Evolutionary conservation across 768 basidiomycete genomes (phyloP).

Genomic region (Panellus pusillus): DNA sequence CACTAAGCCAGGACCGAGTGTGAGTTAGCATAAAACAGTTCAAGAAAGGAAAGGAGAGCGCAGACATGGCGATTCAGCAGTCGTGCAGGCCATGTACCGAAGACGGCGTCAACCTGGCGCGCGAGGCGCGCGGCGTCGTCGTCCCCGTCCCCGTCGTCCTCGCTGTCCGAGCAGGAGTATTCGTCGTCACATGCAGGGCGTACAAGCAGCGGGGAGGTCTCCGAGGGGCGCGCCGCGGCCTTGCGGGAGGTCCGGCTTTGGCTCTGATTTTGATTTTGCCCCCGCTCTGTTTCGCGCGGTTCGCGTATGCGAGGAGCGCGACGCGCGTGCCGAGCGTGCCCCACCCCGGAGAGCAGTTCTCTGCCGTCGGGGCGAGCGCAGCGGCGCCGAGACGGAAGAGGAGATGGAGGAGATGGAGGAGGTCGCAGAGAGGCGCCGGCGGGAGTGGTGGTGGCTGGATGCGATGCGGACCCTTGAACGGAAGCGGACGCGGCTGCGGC

Average conservation of each 20-base stretch:
- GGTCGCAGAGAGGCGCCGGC: slow-evolving; percentile 26
- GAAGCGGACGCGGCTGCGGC: slow-evolving; percentile 41
- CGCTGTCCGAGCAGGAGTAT: neutral
- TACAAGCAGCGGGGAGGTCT: neutral
- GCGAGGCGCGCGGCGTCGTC: slow-evolving; percentile 37
- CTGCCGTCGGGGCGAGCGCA: slow-evolving; percentile 56
- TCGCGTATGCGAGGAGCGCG: slow-evolving; percentile 33
- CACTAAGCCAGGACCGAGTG: no score
- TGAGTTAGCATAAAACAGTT: slow-evolving; percentile 1
- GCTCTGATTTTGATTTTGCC: slow-evolving; percentile 2
- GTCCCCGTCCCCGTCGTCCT: slow-evolving; percentile 27
- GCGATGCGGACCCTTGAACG: slow-evolving; percentile 59
- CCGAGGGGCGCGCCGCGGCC: slow-evolving; percentile 40
- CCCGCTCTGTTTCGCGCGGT: slow-evolving; percentile 22
- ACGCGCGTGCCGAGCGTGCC: slow-evolving; percentile 64
- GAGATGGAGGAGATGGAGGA: slow-evolving; percentile 58
- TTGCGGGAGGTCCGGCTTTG: slow-evolving; percentile 6
- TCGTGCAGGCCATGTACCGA: slow-evolving; percentile 69
- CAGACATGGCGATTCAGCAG: slow-evolving; percentile 70
- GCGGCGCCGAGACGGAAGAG: slow-evolving; percentile 80
- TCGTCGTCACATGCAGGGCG: slow-evolving; percentile 25
- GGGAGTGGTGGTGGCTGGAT: slow-evolving; percentile 42
- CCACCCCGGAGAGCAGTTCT: slow-evolving; percentile 48
- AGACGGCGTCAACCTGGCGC: slow-evolving; percentile 53
- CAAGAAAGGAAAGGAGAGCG: slow-evolving; percentile 10